Evolutionary conservation across 495 filamentous ascomycete genomes (phyloP).

Genomic region (Bathelium albidoporum): DNA sequence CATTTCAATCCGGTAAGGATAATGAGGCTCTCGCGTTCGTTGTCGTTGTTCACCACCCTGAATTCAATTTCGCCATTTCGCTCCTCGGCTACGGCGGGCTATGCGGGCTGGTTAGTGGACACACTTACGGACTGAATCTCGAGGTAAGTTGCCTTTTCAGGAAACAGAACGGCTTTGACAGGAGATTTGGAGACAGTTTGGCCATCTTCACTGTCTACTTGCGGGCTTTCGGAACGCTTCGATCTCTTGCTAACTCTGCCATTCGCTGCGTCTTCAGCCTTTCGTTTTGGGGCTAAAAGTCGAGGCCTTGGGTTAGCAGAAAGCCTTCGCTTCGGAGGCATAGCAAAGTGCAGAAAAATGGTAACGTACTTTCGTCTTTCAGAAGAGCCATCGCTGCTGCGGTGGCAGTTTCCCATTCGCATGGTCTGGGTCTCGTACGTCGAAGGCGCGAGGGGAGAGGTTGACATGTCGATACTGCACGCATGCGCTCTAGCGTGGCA

Average conservation of each 20-base stretch:
- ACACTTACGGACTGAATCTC: not conserved
- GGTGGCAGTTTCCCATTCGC: not conserved
- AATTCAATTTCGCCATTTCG: constrained; percentile 95
- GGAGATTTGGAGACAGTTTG: constrained; percentile 38
- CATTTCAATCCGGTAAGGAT: constrained; percentile 94
- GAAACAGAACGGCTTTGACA: constrained; percentile 58
- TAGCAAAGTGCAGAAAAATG: not conserved
- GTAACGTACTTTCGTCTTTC: not conserved
- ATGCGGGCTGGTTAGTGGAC: not conserved
- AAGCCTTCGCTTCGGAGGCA: not conserved
- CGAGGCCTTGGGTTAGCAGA: constrained; percentile 11
- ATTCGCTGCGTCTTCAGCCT: constrained; percentile 13
- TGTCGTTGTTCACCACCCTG: constrained; percentile 95
- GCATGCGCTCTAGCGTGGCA: no score
- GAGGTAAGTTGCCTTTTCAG: constrained; percentile 58
- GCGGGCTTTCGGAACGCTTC: constrained; percentile 29
- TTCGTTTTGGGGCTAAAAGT: constrained; percentile 30
- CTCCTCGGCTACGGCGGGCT: constrained; percentile 89
- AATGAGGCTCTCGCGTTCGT: constrained; percentile 74
- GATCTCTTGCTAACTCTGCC: constrained; percentile 45
- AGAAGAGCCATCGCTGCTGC: not conserved
- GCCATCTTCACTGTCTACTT: not conserved
- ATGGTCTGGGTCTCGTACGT: not conserved
- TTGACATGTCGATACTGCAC: no score
- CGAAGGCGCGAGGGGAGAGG: not conserved